Conservation (phyloP, 2,329 filamentous ascomycete genomes). For the Myriosclerotinia curreyana region DNA sequence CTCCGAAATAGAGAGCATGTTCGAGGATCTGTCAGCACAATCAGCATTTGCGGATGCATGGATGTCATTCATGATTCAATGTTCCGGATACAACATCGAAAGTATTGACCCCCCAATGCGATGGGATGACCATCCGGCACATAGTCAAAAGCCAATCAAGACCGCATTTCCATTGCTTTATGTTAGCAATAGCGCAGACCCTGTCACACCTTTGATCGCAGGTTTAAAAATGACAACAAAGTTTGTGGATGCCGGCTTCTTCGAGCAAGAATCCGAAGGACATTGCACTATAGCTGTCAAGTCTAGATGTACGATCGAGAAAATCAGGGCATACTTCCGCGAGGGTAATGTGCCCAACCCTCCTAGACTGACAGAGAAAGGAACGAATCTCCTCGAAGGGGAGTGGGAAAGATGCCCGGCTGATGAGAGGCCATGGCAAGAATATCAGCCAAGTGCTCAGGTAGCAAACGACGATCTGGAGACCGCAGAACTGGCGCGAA, state of each 20-base stretch:
- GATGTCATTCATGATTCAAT: constrained; percentile 34
- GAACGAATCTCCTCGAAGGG: constrained; percentile 25
- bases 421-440: constrained; percentile 33
- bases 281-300: constrained; percentile 33
- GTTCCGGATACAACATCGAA: constrained; percentile 32
- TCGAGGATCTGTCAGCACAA: constrained; percentile 27
- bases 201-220: constrained; percentile 40
- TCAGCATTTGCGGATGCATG: constrained; percentile 33
- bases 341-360: constrained; percentile 32
- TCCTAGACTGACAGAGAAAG: constrained; percentile 25
- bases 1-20: constrained; percentile 32
- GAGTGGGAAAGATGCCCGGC: constrained; percentile 35
- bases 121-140: constrained; percentile 35
- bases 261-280: constrained; percentile 36
- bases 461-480: not conserved
- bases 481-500: constrained; percentile 4
- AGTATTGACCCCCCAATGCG: constrained; percentile 34
- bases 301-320: constrained; percentile 32
- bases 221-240: constrained; percentile 37
- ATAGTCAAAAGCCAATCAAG: constrained; percentile 34
- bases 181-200: constrained; percentile 43
- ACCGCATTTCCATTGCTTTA: constrained; percentile 44
- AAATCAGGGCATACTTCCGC: constrained; percentile 33
- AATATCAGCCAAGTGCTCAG: not conserved
- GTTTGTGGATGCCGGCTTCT: constrained; percentile 34